Evolutionary conservation across 176 grass and related monocot genomes (phyloP), one percentile per base, ranked within the genome.

Genomic region (Alopecurus myosuroides): DNA sequence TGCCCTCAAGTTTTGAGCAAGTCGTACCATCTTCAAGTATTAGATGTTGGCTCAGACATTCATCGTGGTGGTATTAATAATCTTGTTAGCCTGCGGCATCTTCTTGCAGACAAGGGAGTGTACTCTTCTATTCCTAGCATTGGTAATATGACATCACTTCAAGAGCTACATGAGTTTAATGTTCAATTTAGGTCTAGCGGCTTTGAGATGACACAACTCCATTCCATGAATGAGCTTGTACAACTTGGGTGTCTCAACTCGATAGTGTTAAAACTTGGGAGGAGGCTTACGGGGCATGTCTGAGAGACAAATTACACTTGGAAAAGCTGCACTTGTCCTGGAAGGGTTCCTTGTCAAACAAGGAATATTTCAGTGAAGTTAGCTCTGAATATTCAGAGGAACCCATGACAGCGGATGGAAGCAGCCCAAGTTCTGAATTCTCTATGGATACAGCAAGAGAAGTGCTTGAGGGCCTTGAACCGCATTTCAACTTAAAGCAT

Each of bases 381-480:
- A 26, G 58, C 7, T 26, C 26, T 17, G 0, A 0, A 17, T 26
- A 11, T 26, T 15, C 28, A 1, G 6, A 13, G 2, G 9, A 23
- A 9, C 11, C 14, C 12, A 14, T 14, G 11, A 3, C 48, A 50
- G 5, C 23, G 37, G 10, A 34, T 41, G 70, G 0, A 3, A 29
- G 7, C 9, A 22, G 36, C 3, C 39, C 41, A 44, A 44, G 10
- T 12, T 11, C 11, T 45, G 12, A 45, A 2, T 2, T 3, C 14
- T 3, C 3, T 45, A n/a, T 0, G 1, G 22, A 46, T 2, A 25
- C 3, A 15, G 40, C 34, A 15, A 29, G 11, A 52, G n/a, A 60
- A 9, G 88, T 90, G 14, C 39, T 86, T 4, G 61, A 83, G 17
- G 51, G 70, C 18, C 73, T 83, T 66, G 42, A 82, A 78, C 79